Conservation (phyloP, 352 stramenopile species). For the Aphanomyces invadans region DNA sequence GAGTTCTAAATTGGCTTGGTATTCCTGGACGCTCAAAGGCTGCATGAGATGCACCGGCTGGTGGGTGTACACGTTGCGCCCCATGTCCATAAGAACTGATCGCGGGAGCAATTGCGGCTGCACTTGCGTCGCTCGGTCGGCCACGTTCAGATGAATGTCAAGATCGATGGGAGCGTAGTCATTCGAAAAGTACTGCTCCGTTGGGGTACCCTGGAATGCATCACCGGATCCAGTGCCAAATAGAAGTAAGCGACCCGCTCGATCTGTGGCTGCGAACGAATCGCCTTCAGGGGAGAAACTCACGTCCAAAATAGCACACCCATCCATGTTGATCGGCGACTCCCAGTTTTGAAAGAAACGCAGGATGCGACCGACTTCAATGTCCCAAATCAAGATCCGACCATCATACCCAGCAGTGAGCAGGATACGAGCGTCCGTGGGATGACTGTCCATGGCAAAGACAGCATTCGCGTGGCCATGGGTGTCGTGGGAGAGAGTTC, state of each 20-base stretch:
- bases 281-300: constrained; percentile 58
- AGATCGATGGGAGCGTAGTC: constrained; percentile 86
- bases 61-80: constrained; percentile 57
- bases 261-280: constrained; percentile 74
- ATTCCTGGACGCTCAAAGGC: constrained; percentile 36
- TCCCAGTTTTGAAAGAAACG: constrained; percentile 56
- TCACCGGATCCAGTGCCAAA: constrained; percentile 70
- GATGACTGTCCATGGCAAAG: constrained; percentile 72
- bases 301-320: constrained; percentile 64
- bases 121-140: constrained; percentile 80
- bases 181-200: constrained; percentile 83
- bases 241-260: constrained; percentile 67
- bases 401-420: constrained; percentile 79
- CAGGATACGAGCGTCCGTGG: constrained; percentile 59
- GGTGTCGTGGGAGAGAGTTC: constrained; percentile 52
- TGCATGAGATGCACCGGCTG: constrained; percentile 59
- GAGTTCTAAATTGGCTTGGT: constrained; percentile 50
- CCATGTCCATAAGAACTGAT: constrained; percentile 68
- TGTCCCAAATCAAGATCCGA: constrained; percentile 79
- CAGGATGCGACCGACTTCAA: constrained; percentile 52
- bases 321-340: constrained; percentile 36
- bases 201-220: constrained; percentile 45
- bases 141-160: constrained; percentile 82
- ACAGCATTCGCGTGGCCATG: constrained; percentile 68
- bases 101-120: constrained; percentile 79